Base-by-base conservation (phyloP, 805 yeast genomes). In the Metschnikowia aberdeeniae region DNA sequence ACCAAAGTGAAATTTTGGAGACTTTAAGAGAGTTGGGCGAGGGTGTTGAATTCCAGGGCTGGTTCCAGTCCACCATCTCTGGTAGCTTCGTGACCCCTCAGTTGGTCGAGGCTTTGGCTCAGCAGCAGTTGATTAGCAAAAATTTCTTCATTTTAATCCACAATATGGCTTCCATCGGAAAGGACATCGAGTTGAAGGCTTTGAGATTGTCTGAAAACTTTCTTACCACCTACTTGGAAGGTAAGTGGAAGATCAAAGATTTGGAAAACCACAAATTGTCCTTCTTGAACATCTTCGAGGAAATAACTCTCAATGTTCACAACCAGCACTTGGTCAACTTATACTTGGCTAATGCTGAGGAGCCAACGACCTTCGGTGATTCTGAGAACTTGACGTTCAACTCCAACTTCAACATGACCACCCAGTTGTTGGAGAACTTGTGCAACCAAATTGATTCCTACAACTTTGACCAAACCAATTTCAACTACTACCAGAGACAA, bases 401-500 rank as follows among this genome's bases (percentile, higher is more conserved):
- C 36, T 65, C 75, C 20, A 71, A 70, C 58, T 71, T 70, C 50
- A 67, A 67, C 55, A 68, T 65, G 49, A 70, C 75, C 36, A 66
- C 73, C 14, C 75, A 72, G 55, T 67, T 72, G 50, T 77, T 81
- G 48, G 90, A 85, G 59, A 76, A 77, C 38, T 72, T 86, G 53
- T 75, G 80, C 60, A 82, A 80, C 50, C 78, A 87, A 42, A 75
- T 86, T 34, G 93, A 86, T 63, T 81, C 84, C 40, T 81, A 80
- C 69, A 83, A 82, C 68, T 82, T 82, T 62, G 89, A 84, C 61
- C 86, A 84, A 62, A 82, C 84, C 54, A 86, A 82, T 67, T 82
- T 84, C 73, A 84, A 85, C 72, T 86, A 83, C 67, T 85, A 79
- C 71, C 93, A 86, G 68, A 81, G 95, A 70, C 83, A 80, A 56